phyloP scores from a whole-genome alignment of 768 basidiomycete species.

The Psilocybe subaeruginosa region DNA sequence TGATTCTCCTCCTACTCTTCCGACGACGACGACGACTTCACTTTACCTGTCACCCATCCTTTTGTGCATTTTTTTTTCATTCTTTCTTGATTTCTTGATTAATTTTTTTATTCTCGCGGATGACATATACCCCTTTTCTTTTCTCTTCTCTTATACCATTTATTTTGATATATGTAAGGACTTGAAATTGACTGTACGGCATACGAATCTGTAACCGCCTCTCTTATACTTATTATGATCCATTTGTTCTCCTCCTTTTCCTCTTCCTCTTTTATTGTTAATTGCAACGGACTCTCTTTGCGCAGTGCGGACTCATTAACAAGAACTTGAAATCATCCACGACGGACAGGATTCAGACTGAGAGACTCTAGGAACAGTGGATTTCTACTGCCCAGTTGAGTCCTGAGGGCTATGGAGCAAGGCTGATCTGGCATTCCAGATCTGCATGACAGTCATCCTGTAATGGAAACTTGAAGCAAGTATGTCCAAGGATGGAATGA shows the following conservation, averaged over 20 bases:
- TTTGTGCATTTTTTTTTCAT: not conserved
- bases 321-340: too few species aligned
- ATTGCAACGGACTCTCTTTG: too few species aligned
- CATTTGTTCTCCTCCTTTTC: not conserved
- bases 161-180: not conserved
- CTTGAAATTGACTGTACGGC: not conserved
- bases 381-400: too few species aligned
- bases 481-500: too few species aligned
- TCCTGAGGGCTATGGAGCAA: too few species aligned
- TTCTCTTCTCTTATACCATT: not conserved
- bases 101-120: not conserved
- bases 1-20: slow-evolving; percentile 11
- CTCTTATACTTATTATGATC: not conserved
- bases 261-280: too few species aligned
- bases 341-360: too few species aligned
- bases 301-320: too few species aligned
- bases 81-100: not conserved
- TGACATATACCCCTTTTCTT: not conserved
- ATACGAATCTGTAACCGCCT: not conserved
- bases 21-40: not conserved
- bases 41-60: not conserved
- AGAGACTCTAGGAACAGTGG: too few species aligned
- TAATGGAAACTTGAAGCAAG: too few species aligned
- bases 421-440: too few species aligned
- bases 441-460: too few species aligned